Conservation (phyloP, 164 flowering plant species). For the Tetrastigma voinierianum region DNA sequence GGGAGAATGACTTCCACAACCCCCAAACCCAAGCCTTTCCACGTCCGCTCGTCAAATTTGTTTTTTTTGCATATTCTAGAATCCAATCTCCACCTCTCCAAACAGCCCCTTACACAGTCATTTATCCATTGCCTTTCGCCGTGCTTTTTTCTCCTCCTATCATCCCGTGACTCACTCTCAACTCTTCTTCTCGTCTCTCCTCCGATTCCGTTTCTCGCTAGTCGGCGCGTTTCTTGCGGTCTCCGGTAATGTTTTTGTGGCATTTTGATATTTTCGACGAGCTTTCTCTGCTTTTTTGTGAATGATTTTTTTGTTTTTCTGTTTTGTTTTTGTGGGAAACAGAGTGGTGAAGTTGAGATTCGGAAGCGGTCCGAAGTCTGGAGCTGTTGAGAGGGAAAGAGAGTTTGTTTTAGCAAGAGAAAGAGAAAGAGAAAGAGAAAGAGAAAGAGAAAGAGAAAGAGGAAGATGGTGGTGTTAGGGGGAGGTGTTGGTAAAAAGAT, state of each 20-base stretch:
- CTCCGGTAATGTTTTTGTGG: constrained; percentile 7
- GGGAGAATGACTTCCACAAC: no score
- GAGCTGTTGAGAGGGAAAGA: neutral
- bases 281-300: neutral
- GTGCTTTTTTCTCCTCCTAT: neutral
- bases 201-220: no score
- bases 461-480: constrained; percentile 21
- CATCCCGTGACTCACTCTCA: neutral
- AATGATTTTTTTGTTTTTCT: constrained; percentile 1
- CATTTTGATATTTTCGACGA: neutral
- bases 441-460: constrained; percentile 16
- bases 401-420: neutral
- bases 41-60: neutral
- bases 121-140: neutral
- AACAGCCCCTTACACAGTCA: neutral
- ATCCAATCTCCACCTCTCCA: constrained; percentile 21
- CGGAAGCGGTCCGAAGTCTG: neutral
- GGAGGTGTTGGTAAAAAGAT: constrained; percentile 42
- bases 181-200: neutral
- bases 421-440: no score
- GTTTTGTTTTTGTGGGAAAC: neutral
- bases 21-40: neutral
- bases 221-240: constrained; percentile 10
- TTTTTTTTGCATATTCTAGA: constrained; percentile 35
- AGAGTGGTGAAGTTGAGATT: neutral